phyloP scores from a whole-genome alignment of 345 rosid genomes.

The Lenwebbia sp. region DNA sequence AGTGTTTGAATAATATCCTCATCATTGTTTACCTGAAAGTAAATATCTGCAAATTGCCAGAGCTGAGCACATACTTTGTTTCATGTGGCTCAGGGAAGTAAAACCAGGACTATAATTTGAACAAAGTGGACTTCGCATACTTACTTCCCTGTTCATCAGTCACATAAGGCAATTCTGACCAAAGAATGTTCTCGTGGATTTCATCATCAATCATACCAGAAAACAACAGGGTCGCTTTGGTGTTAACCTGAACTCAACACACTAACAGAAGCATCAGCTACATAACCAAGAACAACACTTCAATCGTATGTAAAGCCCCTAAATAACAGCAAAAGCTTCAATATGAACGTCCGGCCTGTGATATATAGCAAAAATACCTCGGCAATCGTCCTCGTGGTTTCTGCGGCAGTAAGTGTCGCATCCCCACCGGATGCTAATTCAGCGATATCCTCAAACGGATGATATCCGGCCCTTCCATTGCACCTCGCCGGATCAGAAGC shows the following conservation, averaged over 20 bases:
- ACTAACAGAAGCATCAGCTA: conserved; percentile 46
- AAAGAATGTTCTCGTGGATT: conserved; percentile 62
- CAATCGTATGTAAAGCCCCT: neutral
- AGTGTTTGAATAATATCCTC: conserved; percentile 66
- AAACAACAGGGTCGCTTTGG: conserved; percentile 71
- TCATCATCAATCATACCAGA: conserved; percentile 48
- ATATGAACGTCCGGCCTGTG: neutral
- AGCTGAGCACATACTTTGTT: conserved; percentile 3
- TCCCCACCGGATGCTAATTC: conserved; percentile 30
- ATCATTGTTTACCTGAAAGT: conserved; percentile 76
- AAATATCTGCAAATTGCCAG: conserved; percentile 47
- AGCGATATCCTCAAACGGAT: conserved; percentile 79
- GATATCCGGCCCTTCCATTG: conserved; percentile 40
- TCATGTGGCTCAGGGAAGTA: neutral
- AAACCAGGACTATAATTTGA: neutral
- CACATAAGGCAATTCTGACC: conserved; percentile 81
- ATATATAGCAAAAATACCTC: conserved; percentile 49
- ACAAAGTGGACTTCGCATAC: conserved; percentile 6
- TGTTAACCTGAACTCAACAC: conserved; percentile 68
- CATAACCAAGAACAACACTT: conserved; percentile 2
- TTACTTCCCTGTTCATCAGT: conserved; percentile 87
- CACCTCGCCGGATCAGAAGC: conserved; percentile 51
- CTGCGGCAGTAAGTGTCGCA: conserved; percentile 56
- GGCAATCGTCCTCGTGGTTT: conserved; percentile 69
- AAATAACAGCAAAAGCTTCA: neutral